phyloP scores from a whole-genome alignment of 305 asterid genomes.

The Fraxinus sp. region DNA sequence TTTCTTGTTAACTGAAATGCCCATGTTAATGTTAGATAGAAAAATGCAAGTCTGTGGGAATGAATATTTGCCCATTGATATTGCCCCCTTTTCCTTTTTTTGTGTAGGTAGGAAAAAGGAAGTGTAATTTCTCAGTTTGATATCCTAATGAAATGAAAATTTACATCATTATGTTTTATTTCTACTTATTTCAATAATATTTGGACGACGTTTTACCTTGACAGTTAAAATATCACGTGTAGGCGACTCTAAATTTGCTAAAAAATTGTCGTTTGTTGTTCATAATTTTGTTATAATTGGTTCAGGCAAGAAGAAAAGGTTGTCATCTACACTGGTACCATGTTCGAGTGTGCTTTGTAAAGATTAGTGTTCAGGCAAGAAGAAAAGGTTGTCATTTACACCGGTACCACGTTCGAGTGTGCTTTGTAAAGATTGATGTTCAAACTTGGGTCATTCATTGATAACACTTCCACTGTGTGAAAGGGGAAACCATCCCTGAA shows the following conservation, averaged over 20 bases:
- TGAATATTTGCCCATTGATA: constrained; percentile 9
- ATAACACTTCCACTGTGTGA: not conserved
- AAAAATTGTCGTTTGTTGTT: not conserved
- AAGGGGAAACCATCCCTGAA: not conserved
- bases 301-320: not conserved
- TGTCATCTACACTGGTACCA: no score
- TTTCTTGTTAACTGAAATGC: constrained; percentile 2
- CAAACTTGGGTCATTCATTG: not conserved
- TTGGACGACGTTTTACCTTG: not conserved
- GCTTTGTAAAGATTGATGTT: not conserved
- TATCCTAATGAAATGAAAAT: constrained; percentile 15
- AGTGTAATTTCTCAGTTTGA: constrained; percentile 26
- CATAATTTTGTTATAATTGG: not conserved
- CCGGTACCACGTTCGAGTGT: not conserved
- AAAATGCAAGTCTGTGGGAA: not conserved
- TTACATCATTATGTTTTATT: not conserved
- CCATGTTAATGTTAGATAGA: not conserved
- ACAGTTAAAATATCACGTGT: not conserved
- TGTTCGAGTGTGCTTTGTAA: not conserved
- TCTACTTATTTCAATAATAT: not conserved
- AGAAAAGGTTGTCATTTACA: no score
- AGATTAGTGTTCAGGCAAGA: no score
- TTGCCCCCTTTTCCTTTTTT: constrained; percentile 12
- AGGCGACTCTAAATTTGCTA: not conserved
- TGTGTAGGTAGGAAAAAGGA: constrained; percentile 18